Conservation (phyloP, 2,329 filamentous ascomycete species). For the Epichloe amarillans region DNA sequence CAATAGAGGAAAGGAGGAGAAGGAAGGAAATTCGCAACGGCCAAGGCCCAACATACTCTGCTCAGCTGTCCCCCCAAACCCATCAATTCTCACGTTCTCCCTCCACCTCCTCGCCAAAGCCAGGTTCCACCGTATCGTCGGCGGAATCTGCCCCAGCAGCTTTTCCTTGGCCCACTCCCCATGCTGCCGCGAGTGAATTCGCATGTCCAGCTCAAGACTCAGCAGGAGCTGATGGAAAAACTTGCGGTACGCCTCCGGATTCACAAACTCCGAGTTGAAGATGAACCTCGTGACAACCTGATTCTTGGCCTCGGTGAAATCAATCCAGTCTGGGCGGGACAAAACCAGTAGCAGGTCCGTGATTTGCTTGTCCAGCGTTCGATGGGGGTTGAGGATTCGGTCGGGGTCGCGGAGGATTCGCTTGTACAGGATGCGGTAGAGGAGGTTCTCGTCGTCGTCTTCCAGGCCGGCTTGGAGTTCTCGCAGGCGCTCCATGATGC, state of each 20-base stretch:
- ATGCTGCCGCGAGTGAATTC: constrained; percentile 51
- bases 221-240: constrained; percentile 71
- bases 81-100: constrained; percentile 54
- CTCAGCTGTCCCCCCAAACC: constrained; percentile 38
- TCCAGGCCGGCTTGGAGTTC: constrained; percentile 43
- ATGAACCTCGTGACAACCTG: constrained; percentile 65
- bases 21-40: not conserved
- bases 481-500: constrained; percentile 44
- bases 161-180: constrained; percentile 51
- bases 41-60: constrained; percentile 26
- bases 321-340: constrained; percentile 57
- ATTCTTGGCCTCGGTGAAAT: constrained; percentile 56
- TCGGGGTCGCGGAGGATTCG: constrained; percentile 56
- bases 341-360: constrained; percentile 57
- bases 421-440: constrained; percentile 53
- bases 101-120: constrained; percentile 63
- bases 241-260: constrained; percentile 43
- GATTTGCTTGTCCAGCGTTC: constrained; percentile 56
- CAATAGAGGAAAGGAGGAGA: not conserved
- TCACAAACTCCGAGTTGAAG: constrained; percentile 43
- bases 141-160: constrained; percentile 50
- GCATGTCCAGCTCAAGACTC: constrained; percentile 56
- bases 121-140: constrained; percentile 58
- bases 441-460: constrained; percentile 42
- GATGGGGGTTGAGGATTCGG: constrained; percentile 44